A percentile compares a stretch with the other conserved stretches of the same genome.
phyloP scores from a whole-genome alignment of 345 rosid genomes.

The Dovyalis caffra region DNA sequence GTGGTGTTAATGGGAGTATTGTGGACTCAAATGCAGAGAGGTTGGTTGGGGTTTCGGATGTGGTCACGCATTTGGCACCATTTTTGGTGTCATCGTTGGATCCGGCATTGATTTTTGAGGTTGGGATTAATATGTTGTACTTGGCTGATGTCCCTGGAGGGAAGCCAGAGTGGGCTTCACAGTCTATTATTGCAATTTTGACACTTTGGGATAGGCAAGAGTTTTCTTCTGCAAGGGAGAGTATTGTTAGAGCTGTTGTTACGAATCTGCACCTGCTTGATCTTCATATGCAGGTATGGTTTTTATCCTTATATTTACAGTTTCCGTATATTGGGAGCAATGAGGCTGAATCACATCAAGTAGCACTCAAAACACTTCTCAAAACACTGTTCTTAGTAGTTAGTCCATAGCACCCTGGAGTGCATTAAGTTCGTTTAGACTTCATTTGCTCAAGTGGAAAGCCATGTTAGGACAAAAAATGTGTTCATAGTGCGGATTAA shows the following conservation, averaged over 20 bases:
- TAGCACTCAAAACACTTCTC: background rate
- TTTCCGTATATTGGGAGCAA: background rate
- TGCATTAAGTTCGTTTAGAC: background rate
- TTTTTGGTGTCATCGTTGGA: slow-evolving; percentile 92
- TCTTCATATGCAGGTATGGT: slow-evolving; percentile 88
- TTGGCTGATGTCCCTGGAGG: slow-evolving; percentile 99
- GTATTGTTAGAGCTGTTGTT: slow-evolving; percentile 94
- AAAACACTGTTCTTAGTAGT: background rate
- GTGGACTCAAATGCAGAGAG: slow-evolving; percentile 83
- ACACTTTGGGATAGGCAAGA: slow-evolving; percentile 99
- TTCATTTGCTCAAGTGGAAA: background rate
- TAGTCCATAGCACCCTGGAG: background rate
- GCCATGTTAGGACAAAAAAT: background rate
- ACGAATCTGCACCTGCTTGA: slow-evolving; percentile 91
- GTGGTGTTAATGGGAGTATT: slow-evolving; percentile 36
- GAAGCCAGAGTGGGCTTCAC: slow-evolving; percentile 98
- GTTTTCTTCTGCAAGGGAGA: slow-evolving; percentile 96
- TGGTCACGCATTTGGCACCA: slow-evolving; percentile 85
- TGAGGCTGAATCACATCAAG: background rate
- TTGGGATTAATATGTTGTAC: slow-evolving; percentile 89
- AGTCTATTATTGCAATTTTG: slow-evolving; percentile 85
- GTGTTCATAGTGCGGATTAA: background rate
- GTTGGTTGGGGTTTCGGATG: slow-evolving; percentile 79
- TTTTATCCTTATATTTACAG: slow-evolving; percentile 1
- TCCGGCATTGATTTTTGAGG: slow-evolving; percentile 92